Conservation (phyloP, 2,329 filamentous ascomycete species). For the Arachnomyces sp. region DNA sequence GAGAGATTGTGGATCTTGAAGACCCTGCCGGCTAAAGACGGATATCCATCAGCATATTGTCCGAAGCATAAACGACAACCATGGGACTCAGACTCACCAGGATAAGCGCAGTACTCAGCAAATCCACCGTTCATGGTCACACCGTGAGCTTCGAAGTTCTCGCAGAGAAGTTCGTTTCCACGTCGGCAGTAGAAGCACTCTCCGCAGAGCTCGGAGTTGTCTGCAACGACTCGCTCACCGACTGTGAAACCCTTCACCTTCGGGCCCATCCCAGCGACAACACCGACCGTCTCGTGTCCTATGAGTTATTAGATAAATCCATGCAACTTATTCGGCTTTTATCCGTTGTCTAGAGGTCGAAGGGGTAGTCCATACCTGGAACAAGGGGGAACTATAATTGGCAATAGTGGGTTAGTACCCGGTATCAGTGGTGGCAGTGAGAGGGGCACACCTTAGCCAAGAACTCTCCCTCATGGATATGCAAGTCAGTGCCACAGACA, state of each 20-base stretch:
- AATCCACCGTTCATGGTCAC: slow-evolving; percentile 58
- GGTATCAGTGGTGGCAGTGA: background rate
- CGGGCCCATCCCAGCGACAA: slow-evolving; percentile 51
- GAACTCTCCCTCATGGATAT: slow-evolving; percentile 59
- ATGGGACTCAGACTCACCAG: slow-evolving; percentile 19
- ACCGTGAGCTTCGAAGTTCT: slow-evolving; percentile 58
- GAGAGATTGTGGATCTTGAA: slow-evolving; percentile 58
- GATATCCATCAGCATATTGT: slow-evolving; percentile 7
- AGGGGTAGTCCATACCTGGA: slow-evolving; percentile 36
- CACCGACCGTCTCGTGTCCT: slow-evolving; percentile 61
- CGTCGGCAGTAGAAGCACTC: slow-evolving; percentile 67
- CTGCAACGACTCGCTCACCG: slow-evolving; percentile 55
- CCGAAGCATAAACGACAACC: background rate
- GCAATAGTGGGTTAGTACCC: slow-evolving; percentile 6
- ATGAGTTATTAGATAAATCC: slow-evolving; percentile 6
- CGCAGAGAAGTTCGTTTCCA: slow-evolving; percentile 59
- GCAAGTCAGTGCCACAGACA: slow-evolving; percentile 51
- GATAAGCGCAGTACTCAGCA: slow-evolving; percentile 58
- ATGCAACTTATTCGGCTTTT: slow-evolving; percentile 1
- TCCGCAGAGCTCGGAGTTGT: slow-evolving; percentile 53
- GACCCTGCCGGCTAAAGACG: slow-evolving; percentile 41
- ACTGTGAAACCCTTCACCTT: slow-evolving; percentile 53
- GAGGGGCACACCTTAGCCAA: slow-evolving; percentile 39
- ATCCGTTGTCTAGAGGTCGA: slow-evolving; percentile 2
- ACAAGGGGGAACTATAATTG: slow-evolving; percentile 52